A percentile compares a stretch with the other conserved stretches of the same genome.
Evolutionary conservation across 345 rosid species (phyloP).

Genomic region (Acer saccharum): DNA sequence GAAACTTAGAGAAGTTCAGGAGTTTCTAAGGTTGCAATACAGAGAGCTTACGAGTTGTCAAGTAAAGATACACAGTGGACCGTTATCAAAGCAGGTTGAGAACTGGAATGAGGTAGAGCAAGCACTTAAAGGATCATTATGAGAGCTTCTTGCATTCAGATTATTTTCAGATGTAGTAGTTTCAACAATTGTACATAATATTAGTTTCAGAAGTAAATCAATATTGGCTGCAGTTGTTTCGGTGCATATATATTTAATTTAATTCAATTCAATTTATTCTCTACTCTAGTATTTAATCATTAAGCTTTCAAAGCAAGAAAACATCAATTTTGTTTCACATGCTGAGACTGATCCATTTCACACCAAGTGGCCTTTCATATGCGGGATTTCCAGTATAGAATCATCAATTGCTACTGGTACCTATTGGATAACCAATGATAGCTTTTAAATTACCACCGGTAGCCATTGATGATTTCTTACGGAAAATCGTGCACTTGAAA

Average conservation of each 20-base stretch:
- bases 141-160: constrained; percentile 31
- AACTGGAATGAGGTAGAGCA: constrained; percentile 31
- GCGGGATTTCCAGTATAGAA: too few species aligned
- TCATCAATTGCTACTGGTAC: too few species aligned
- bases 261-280: too few species aligned
- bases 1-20: constrained; percentile 38
- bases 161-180: constrained; percentile 9
- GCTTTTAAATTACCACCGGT: too few species aligned
- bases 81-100: constrained; percentile 27
- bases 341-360: too few species aligned
- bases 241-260: not conserved
- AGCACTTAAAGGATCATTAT: constrained; percentile 24
- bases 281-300: too few species aligned
- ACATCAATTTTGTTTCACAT: too few species aligned
- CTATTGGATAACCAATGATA: too few species aligned
- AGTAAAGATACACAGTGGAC: constrained; percentile 32
- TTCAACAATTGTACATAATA: constrained; percentile 2
- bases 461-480: too few species aligned
- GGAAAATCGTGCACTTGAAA: too few species aligned
- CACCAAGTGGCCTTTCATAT: too few species aligned
- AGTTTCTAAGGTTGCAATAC: constrained; percentile 35
- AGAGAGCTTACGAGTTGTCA: constrained; percentile 38
- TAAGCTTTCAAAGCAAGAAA: too few species aligned
- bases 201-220: not conserved
- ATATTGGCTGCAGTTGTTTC: not conserved